phyloP scores from a whole-genome alignment of 129 eudicot species.

The Deinandra increscens region DNA sequence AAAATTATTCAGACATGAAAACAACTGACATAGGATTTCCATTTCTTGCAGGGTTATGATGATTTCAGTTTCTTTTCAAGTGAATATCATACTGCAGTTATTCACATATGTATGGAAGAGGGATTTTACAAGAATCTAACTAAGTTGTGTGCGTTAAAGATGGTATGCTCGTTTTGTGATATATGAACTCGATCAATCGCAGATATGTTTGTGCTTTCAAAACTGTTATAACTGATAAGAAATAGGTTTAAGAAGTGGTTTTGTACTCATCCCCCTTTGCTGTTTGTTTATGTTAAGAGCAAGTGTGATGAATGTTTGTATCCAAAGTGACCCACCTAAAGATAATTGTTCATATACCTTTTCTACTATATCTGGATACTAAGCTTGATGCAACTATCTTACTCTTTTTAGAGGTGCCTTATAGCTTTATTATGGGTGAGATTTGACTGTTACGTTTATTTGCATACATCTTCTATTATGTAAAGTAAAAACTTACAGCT shows the following conservation, averaged over 20 bases:
- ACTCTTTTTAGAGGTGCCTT: too few species aligned
- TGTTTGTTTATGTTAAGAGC: neutral
- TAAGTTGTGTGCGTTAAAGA: neutral
- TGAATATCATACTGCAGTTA: constrained; percentile 11
- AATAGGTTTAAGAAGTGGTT: neutral
- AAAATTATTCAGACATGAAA: neutral
- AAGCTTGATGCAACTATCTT: too few species aligned
- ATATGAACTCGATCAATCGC: neutral
- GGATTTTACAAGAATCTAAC: too few species aligned
- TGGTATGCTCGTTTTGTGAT: constrained; percentile 6
- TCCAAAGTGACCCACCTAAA: neutral
- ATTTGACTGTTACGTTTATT: too few species aligned
- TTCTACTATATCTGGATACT: too few species aligned
- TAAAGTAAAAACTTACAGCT: too few species aligned
- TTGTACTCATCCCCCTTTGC: neutral
- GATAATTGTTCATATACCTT: neutral
- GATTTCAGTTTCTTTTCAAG: constrained; percentile 7
- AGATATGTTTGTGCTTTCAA: neutral
- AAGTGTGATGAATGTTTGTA: neutral
- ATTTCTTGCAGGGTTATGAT: constrained; percentile 29
- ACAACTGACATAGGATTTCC: neutral
- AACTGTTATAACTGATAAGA: neutral
- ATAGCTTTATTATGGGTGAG: too few species aligned
- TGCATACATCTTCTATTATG: too few species aligned
- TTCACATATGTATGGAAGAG: too few species aligned